Base-by-base conservation (phyloP, 139 green algal genomes). In the Pleodorina starrii region DNA sequence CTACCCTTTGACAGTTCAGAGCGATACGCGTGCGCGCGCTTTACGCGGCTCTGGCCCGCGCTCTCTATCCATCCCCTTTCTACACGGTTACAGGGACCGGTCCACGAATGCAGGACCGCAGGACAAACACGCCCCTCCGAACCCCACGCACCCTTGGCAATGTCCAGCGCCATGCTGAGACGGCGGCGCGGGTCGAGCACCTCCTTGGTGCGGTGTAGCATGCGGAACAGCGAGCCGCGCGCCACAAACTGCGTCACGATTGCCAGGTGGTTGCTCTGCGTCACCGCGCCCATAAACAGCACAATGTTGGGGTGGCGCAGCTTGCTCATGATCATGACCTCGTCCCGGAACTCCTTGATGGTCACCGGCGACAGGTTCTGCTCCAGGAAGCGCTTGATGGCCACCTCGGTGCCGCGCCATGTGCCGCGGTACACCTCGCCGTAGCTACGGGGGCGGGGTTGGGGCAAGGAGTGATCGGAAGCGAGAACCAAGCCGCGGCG, bases 361-460 rank as follows among this genome's bases (percentile, higher is more conserved):
- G 35, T 69, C 12, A 50, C 32, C 9, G 72, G 79, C 0, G 85
- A 92, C 12, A 97, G 79, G 57, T 91, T 91, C 74, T 97, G 94
- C 76, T 98, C 95, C 35, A 98, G 88, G 32, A 98, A 92, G 35
- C 92, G 91, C 94, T 99, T 99, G 66, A 99, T 95, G 1, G 97
- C 97, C 32, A 99, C 97, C 69, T 98, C 96, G 0, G 97, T 99
- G 63, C 96, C 92, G n/a, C 94, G 91, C 95, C 95, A 98, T n/a
- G 72, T 91, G 21, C 92, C 94, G 57, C 82, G 77, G 91, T 95
- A 99, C 50, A 97, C 92, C 84, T 95, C 94, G 6, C 93, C 91
- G 38, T 73, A 88, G 60, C 60, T 78, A 50, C 10, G 44, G 0
- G 29, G 46, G 21, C n/a, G n/a, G n/a, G n/a, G n/a, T n/a, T n/a